A percentile compares a stretch with the other conserved stretches of the same genome.
Conservation (phyloP, 441 rosid species). For the Caryocar brasiliense region DNA sequence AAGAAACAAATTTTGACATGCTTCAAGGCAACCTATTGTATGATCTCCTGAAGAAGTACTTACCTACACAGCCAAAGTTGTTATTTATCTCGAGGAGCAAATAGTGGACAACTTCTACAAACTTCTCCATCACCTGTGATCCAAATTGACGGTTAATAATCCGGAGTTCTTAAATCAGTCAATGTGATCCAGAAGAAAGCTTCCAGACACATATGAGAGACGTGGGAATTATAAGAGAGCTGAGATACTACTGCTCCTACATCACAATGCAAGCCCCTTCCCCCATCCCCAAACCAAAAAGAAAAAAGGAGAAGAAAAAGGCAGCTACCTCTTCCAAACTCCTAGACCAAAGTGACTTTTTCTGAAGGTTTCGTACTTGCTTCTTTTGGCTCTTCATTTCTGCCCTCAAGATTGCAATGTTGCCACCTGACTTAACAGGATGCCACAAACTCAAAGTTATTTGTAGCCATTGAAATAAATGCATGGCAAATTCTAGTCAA, state of each 20-base stretch:
- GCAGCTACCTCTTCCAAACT: conserved; percentile 57
- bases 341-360: conserved; percentile 64
- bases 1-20: no score
- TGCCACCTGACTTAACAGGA: conserved; percentile 31
- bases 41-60: conserved; percentile 11
- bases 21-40: no score
- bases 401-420: conserved; percentile 36
- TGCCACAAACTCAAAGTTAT: neutral
- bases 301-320: neutral
- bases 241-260: no score
- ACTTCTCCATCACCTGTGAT: conserved; percentile 65
- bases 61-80: conserved; percentile 47
- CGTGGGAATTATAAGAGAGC: no score
- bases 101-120: conserved; percentile 56
- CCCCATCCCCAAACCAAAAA: no score
- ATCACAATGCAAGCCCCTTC: no score
- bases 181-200: no score
- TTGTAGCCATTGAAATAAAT: neutral
- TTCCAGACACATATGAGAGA: no score
- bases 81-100: conserved; percentile 52
- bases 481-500: neutral
- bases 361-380: conserved; percentile 46
- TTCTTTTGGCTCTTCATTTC: conserved; percentile 61
- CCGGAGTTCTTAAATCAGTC: no score
- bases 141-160: no score